Evolutionary conservation across 176 grass and related monocot species (phyloP), one percentile per base, ranked within the genome.

Genomic region (Saccharum officinarum): DNA sequence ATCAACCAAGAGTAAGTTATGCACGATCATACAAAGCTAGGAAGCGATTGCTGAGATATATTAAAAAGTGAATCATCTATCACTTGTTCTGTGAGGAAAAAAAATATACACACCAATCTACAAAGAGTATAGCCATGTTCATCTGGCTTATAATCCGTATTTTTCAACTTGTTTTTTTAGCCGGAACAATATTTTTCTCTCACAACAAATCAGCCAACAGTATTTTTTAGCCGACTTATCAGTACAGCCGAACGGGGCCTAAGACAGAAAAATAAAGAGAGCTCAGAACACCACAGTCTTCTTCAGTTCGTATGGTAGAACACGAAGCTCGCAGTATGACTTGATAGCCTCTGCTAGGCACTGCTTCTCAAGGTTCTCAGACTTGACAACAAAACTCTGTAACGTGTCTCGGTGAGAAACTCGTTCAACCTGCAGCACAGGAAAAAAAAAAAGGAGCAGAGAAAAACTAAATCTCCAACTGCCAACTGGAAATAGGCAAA

Each of bases 251-350:
- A 28, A 28, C 28, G 28, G 28, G 69, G 57, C 25, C n/a, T 23
- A 61, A 61, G 57, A 59, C 55, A 59, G 3, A 60, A 62, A 62
- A 62, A 62, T 5, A 66, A 62, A 64, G 28, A 8, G 15, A 73
- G 60, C 23, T 98, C 89, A 98, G 73, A 98, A 98, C 66, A 95
- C 93, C 66, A 98, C 83, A 55, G 93, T 98, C 83, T 95, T 98
- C 76, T 86, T 92, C 59, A 67, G 28, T 79, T 95, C 87, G 78
- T 95, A 98, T 85, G 93, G 96, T 25, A 95, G 41, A 65, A 95
- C 96, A 23, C 93, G 87, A 22, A 95, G 95, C 81, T 98, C 93
- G 57, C 95, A 95, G 61, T 98, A 98, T 23, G 91, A 95, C 47
- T 93, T 98, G 55, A 98, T 92, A 75, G 91, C 93, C 86, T 95